A percentile compares a stretch with the other conserved stretches of the same genome.
Conservation (phyloP, 2,329 filamentous ascomycete species). For the Aspergillus fumigatiaffinis region DNA sequence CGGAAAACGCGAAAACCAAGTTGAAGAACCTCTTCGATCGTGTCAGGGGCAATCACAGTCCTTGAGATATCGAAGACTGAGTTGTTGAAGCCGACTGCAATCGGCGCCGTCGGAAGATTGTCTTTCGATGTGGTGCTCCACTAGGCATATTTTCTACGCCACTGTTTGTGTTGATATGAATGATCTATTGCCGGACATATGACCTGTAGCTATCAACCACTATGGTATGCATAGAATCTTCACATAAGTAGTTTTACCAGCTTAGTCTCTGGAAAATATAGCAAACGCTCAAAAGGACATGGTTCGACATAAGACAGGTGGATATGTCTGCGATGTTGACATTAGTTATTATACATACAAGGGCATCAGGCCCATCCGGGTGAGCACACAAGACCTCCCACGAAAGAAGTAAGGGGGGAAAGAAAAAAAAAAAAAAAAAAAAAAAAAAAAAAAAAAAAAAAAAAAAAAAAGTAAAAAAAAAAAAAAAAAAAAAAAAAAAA, state of each 20-base stretch:
- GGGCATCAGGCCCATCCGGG: neutral
- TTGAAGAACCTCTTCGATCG: slow-evolving; percentile 21
- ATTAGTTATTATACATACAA: neutral
- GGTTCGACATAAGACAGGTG: neutral
- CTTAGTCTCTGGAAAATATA: neutral
- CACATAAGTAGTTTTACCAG: neutral
- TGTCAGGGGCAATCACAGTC: slow-evolving; percentile 11
- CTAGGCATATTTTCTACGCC: neutral
- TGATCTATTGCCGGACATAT: too few species aligned
- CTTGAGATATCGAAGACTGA: neutral
- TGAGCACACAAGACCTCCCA: neutral
- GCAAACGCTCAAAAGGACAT: neutral
- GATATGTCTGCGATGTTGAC: neutral
- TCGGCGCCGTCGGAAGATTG: neutral
- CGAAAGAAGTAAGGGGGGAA: neutral
- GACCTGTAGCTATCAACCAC: neutral
- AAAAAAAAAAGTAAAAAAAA: too few species aligned
- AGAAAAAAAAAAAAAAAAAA: too few species aligned
- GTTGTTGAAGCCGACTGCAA: neutral
- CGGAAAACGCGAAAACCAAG: slow-evolving; percentile 15
- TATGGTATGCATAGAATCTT: neutral
- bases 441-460: too few species aligned
- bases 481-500: too few species aligned
- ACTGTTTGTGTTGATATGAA: neutral
- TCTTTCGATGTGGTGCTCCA: neutral